A percentile compares a stretch with the other conserved stretches of the same genome.
Evolutionary conservation across 1,284 basidiomycete genomes (phyloP).

Genomic region (Tilletia walkeri): DNA sequence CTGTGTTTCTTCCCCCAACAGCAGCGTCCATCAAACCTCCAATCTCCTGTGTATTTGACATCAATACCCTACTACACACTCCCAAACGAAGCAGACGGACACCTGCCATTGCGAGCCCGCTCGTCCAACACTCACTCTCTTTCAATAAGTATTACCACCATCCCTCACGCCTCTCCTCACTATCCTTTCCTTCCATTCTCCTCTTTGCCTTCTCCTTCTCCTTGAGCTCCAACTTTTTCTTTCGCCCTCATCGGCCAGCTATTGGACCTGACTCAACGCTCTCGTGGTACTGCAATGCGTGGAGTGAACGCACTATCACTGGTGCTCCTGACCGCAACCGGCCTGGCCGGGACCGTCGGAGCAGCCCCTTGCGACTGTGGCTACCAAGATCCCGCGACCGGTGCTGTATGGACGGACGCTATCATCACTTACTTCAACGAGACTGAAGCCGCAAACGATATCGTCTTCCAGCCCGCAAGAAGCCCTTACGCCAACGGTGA

Average conservation of each 20-base stretch:
- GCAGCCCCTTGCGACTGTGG: slow-evolving; percentile 39
- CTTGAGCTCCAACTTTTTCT: neutral
- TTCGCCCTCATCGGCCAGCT: slow-evolving; percentile 20
- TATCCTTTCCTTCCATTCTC: too few relatives aligned
- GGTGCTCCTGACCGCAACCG: slow-evolving; percentile 16
- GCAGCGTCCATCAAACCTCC: too few relatives aligned
- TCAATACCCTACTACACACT: too few relatives aligned
- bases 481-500: slow-evolving; percentile 36
- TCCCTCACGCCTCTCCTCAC: too few relatives aligned
- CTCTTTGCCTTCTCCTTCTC: too few relatives aligned
- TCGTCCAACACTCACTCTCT: neutral
- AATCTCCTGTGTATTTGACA: too few relatives aligned
- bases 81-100: too few relatives aligned
- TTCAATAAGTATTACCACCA: too few relatives aligned
- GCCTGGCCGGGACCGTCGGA: slow-evolving; percentile 1
- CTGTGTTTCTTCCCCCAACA: too few relatives aligned
- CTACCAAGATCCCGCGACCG: slow-evolving; percentile 41
- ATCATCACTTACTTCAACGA: slow-evolving; percentile 50
- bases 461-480: slow-evolving; percentile 32
- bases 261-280: too few relatives aligned
- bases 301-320: neutral
- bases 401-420: slow-evolving; percentile 44
- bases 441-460: slow-evolving; percentile 28
- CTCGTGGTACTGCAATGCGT: neutral
- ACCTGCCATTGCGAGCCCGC: slow-evolving; percentile 21